Evolutionary conservation across 1,284 basidiomycete genomes (phyloP), one percentile per base, ranked within the genome.

Genomic region (Trichosporon ovoides): DNA sequence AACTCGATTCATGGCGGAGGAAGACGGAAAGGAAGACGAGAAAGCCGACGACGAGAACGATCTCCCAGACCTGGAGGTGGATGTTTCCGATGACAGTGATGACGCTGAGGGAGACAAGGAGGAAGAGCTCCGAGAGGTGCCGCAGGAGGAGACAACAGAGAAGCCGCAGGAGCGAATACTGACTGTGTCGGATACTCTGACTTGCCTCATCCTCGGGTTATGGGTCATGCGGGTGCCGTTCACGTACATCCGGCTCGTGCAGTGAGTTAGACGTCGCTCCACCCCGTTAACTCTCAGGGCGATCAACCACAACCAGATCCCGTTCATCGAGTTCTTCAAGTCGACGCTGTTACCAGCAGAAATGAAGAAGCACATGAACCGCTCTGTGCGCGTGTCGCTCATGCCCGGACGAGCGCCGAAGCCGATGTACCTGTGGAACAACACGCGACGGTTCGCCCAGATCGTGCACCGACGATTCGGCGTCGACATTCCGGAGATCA

Each of bases 161-260:
- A 34, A 38, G 35, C 16, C 49, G 24, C 36, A 38, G 28, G 43
- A 48, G 24, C 43, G 43, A 24, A 3, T 48, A 20, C 33, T 56
- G 16, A 57, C 59, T 18, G 64, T 67, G 1, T 67, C 68, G 2
- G 72, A 74, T 40, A 74, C 70, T 12, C 56, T 78, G 9, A 58
- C 66, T 2, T 70, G 69, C 4, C 78, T 93, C 3, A 77, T 88
- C 18, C 70, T 91, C 6, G 85, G 83, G 2, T 87, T 87, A 62
- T 91, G 89, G 89, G 83, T 83, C 24, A 70, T 92, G 69, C 81
- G 91, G 18, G 74, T 91, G 31, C 90, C 91, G 0, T 79, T 88
- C 6, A 79, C 88, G 63, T 87, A 87, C 68, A 81, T 81, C 62
- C 89, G 92, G 68, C 81, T 94, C 50, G 81, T 86, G 38, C 79